These are phyloP conservation scores for Pseudogymnoascus sp. DNA, from an alignment of 2,329 filamentous ascomycete species.

Conservation along the genomic window DNA sequence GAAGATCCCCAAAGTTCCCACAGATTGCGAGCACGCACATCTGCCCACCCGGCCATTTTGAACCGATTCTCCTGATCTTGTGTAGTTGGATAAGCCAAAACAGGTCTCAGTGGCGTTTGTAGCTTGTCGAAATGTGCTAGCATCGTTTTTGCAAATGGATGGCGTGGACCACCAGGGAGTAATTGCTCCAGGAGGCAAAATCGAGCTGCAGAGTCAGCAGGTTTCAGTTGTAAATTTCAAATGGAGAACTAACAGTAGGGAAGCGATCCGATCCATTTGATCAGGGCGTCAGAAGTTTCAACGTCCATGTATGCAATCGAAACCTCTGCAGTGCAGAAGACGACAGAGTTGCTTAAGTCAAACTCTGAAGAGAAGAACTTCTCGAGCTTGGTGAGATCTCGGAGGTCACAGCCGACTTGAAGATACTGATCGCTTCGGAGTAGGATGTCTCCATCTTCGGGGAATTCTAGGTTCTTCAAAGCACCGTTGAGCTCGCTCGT, in stretches of 20 bases:
- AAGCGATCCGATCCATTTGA: constrained; percentile 69
- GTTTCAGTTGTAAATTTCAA: neutral
- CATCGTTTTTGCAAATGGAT: constrained; percentile 86
- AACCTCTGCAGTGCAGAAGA: constrained; percentile 83
- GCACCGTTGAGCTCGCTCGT: constrained; percentile 52
- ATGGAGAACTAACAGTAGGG: constrained; percentile 28
- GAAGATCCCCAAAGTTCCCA: constrained; percentile 78
- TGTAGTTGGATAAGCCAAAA: constrained; percentile 61
- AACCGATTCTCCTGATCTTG: constrained; percentile 65
- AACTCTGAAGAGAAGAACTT: constrained; percentile 51
- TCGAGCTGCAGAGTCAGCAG: constrained; percentile 46
- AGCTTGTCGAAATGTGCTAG: constrained; percentile 75
- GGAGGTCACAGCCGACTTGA: constrained; percentile 75
- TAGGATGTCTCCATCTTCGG: constrained; percentile 42
- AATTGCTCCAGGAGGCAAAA: constrained; percentile 87
- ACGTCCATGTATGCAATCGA: constrained; percentile 87
- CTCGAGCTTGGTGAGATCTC: constrained; percentile 56
- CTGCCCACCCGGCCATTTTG: constrained; percentile 56
- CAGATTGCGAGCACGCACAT: constrained; percentile 57
- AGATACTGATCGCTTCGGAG: constrained; percentile 65
- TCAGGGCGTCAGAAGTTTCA: constrained; percentile 62
- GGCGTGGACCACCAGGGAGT: constrained; percentile 66
- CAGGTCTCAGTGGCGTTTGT: constrained; percentile 68
- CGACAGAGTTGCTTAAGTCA: constrained; percentile 48
- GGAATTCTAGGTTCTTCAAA: constrained; percentile 38